These are phyloP conservation scores for Solanum chaucha DNA, from an alignment of 257 asterid species.

Conservation along the genomic window DNA sequence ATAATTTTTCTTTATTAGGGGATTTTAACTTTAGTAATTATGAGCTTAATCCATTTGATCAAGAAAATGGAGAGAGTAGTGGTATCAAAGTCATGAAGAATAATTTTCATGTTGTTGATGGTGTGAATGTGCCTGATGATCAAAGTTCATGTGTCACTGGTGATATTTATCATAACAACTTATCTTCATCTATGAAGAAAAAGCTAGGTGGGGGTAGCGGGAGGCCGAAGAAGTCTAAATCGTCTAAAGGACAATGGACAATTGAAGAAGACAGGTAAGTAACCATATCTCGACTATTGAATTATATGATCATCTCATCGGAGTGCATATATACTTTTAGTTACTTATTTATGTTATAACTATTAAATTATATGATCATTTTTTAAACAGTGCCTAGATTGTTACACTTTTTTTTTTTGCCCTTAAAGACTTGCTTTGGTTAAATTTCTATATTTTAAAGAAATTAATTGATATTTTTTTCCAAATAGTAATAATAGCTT, in stretches of 20 bases:
- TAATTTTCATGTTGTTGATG: conserved; percentile 8
- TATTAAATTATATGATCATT: too few relatives aligned
- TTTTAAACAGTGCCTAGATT: neutral
- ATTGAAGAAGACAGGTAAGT: conserved; percentile 55
- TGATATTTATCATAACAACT: conserved; percentile 8
- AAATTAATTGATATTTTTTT: neutral
- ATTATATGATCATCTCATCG: neutral
- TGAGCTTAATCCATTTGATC: conserved; percentile 31
- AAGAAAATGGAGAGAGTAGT: conserved; percentile 5
- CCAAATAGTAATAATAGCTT: neutral
- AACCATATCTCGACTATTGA: neutral
- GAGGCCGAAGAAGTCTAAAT: conserved; percentile 25
- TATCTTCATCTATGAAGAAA: conserved; percentile 4
- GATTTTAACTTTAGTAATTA: neutral
- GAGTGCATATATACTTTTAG: neutral
- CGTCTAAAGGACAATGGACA: conserved; percentile 89
- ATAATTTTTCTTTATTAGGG: neutral
- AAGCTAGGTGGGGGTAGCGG: conserved; percentile 14
- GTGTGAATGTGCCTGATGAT: conserved; percentile 33
- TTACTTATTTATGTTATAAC: neutral
- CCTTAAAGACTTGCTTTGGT: neutral
- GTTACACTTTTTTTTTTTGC: neutral
- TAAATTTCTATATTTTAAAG: neutral
- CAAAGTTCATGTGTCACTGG: conserved; percentile 43
- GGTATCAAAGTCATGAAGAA: conserved; percentile 2